Percentiles rank a stretch among this genome's conserved stretches.
Conservation (phyloP, 2,329 filamentous ascomycete species). For the Trichoderma sp. region DNA sequence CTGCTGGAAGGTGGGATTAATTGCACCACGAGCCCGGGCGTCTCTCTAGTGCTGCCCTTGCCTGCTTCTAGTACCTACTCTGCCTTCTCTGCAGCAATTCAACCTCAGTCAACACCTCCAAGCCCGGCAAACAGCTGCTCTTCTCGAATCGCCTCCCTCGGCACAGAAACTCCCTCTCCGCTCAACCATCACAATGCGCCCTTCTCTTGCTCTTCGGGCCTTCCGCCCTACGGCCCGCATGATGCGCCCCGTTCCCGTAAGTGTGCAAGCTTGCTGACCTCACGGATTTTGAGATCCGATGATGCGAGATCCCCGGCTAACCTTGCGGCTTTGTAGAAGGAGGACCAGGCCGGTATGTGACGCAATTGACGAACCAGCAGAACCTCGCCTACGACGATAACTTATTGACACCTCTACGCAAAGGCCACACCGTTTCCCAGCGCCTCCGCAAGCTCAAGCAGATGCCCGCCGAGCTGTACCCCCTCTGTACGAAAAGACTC, state of each 20-base stretch:
- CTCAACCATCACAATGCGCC: slow-evolving; percentile 59
- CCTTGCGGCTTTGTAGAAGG: slow-evolving; percentile 52
- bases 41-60: slow-evolving; percentile 29
- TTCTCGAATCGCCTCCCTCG: too few species aligned
- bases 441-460: slow-evolving; percentile 85
- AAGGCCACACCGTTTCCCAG: slow-evolving; percentile 96
- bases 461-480: slow-evolving; percentile 91
- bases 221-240: slow-evolving; percentile 66
- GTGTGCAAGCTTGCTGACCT: slow-evolving; percentile 35
- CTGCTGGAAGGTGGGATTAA: slow-evolving; percentile 31
- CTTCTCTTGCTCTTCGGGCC: slow-evolving; percentile 67
- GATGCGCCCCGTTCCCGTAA: slow-evolving; percentile 74
- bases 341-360: slow-evolving; percentile 68
- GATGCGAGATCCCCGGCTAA: slow-evolving; percentile 34
- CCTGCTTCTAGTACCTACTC: slow-evolving; percentile 26
- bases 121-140: too few species aligned
- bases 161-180: slow-evolving; percentile 31
- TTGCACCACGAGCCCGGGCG: slow-evolving; percentile 40
- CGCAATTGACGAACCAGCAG: slow-evolving; percentile 27
- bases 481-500: slow-evolving; percentile 68
- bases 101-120: too few species aligned
- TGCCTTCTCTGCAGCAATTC: slow-evolving; percentile 31
- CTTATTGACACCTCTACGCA: slow-evolving; percentile 34
- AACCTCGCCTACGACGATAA: background rate
- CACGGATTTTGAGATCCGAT: slow-evolving; percentile 13